Evolutionary conservation across 306 rosid genomes (phyloP), one percentile per base, ranked within the genome.

Genomic region (Quercus suber): DNA sequence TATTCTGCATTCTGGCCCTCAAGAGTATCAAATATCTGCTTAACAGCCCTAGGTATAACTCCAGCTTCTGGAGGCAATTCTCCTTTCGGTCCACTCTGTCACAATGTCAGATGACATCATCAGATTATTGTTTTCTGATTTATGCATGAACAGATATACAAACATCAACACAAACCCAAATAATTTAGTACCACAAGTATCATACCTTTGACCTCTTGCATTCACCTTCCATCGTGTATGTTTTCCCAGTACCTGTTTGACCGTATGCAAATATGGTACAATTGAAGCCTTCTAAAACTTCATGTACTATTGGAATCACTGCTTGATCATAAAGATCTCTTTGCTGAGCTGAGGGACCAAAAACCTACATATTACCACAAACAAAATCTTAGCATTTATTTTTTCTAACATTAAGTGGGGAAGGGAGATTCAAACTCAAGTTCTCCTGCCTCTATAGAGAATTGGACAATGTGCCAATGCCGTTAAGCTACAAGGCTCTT

Each of bases 171-270:
- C 2, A 25, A 69, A 73, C 30, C 30, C 30, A 23, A 17, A 75
- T 23, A 2, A 55, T 4, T 5, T 49, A 1, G 70, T 74, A 55
- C 6, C 6, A 28, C 56, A 69, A 25, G 74, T 67, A 79, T 33
- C 3, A 49, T 85, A 94, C 98, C 98, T 90, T 92, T 9, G 98
- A 55, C 83, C 88, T 89, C 84, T 94, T 94, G 82, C 93, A 92
- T 76, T 94, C 98, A 52, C 98, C 98, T 85, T 94, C 98, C 98
- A 94, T 94, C 0, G 98, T 94, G 80, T 84, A 92, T 0, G 98
- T 94, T 84, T 94, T 94, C 12, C 98, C 97, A 0, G 97, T 94
- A 69, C 98, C 98, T 17, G 98, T 94, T 87, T 94, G 98, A 56
- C 98, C 98, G 76, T 94, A 90, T 0, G 97, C 98, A 76, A 94